Percentiles rank a stretch among this genome's conserved stretches.
These are phyloP conservation scores for Stentor roeselii DNA, from an alignment of 73 alveolate genomes.

Conservation along the genomic window DNA sequence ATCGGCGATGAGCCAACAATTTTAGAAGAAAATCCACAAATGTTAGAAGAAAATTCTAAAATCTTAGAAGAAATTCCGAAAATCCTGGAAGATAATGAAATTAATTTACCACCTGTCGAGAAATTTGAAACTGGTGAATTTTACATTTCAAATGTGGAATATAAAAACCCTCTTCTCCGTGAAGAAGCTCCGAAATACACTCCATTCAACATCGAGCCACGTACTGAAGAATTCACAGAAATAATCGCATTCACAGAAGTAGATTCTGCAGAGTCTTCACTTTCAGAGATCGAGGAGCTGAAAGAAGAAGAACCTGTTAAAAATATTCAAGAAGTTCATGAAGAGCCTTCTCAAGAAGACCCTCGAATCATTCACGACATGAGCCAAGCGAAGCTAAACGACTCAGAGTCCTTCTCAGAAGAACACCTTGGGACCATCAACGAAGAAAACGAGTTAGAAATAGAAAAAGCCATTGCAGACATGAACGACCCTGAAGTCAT, in stretches of 20 bases:
- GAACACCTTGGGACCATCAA: constrained; percentile 5
- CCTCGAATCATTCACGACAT: background rate
- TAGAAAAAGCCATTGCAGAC: constrained; percentile 21
- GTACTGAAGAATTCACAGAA: constrained; percentile 23
- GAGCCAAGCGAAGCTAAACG: background rate
- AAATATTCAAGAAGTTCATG: no score
- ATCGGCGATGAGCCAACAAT: background rate
- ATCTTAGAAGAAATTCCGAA: background rate
- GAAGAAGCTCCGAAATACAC: background rate
- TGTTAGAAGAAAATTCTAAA: background rate
- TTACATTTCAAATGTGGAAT: background rate
- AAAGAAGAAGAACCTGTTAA: no score
- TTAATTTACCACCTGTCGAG: background rate
- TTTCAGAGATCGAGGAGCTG: background rate
- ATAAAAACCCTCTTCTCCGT: background rate
- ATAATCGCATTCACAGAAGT: background rate
- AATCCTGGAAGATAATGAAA: background rate
- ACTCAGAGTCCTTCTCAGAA: background rate
- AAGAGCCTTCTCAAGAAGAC: background rate
- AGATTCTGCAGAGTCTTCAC: background rate
- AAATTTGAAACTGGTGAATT: background rate
- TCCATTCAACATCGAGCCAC: constrained; percentile 19
- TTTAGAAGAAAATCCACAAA: background rate
- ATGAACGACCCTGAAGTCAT: constrained; percentile 14
- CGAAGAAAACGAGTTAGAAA: constrained; percentile 1